Evolutionary conservation across 2,329 filamentous ascomycete genomes (phyloP).

Genomic region (Phaeosphaeriaceae sp.): DNA sequence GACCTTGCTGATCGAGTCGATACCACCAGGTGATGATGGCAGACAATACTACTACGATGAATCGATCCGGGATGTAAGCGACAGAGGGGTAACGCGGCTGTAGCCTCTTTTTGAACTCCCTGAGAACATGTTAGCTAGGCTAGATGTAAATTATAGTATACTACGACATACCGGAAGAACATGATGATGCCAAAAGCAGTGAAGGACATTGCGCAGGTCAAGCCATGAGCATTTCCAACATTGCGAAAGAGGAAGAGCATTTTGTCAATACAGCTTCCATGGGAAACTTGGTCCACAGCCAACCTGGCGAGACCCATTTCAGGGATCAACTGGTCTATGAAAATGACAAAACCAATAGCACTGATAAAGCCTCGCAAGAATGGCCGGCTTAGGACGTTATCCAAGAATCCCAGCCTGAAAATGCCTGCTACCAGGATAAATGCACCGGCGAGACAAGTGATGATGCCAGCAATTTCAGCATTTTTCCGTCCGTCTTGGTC

Average conservation of each 20-base stretch:
- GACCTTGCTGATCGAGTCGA: slow-evolving; percentile 78
- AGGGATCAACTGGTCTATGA: slow-evolving; percentile 91
- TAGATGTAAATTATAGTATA: neutral
- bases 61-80: slow-evolving; percentile 90
- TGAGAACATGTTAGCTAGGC: slow-evolving; percentile 45
- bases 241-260: slow-evolving; percentile 78
- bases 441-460: slow-evolving; percentile 84
- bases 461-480: slow-evolving; percentile 83
- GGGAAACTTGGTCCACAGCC: slow-evolving; percentile 73
- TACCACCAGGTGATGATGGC: slow-evolving; percentile 79
- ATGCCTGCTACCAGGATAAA: slow-evolving; percentile 89
- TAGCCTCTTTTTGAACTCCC: slow-evolving; percentile 80
- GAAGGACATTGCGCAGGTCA: slow-evolving; percentile 78
- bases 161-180: slow-evolving; percentile 72
- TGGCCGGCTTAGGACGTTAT: slow-evolving; percentile 90
- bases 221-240: slow-evolving; percentile 67
- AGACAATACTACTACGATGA: slow-evolving; percentile 84
- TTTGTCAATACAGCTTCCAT: slow-evolving; percentile 88
- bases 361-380: slow-evolving; percentile 96
- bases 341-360: slow-evolving; percentile 94
- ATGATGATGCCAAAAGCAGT: slow-evolving; percentile 88
- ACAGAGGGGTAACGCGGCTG: slow-evolving; percentile 80
- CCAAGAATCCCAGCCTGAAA: slow-evolving; percentile 86
- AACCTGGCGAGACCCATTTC: slow-evolving; percentile 77
- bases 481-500: slow-evolving; percentile 74